These are phyloP conservation scores for Symmetrospora coprosmae DNA, from an alignment of 768 basidiomycete genomes.

Conservation along the genomic window DNA sequence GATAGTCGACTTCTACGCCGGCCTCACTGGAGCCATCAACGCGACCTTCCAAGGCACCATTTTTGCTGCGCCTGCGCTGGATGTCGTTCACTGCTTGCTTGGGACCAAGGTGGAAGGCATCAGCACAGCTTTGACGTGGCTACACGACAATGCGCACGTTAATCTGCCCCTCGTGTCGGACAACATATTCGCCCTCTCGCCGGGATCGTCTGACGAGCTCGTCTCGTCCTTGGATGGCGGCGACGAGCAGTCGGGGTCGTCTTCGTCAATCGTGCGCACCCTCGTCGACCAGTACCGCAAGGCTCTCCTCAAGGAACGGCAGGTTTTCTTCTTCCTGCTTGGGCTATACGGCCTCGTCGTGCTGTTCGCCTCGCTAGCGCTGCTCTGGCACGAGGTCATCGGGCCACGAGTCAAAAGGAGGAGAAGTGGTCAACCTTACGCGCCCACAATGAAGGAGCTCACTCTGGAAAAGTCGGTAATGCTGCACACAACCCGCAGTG, in stretches of 20 bases:
- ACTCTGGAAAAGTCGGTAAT: background rate
- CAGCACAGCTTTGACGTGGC: constrained; percentile 75
- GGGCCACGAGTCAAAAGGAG: background rate
- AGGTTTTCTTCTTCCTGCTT: background rate
- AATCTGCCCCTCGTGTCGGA: background rate
- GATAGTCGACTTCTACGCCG: constrained; percentile 69
- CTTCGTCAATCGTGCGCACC: background rate
- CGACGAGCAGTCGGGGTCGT: background rate
- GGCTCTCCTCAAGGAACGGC: constrained; percentile 1
- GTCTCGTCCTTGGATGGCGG: background rate
- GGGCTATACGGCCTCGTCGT: constrained; percentile 6
- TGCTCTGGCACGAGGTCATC: constrained; percentile 11
- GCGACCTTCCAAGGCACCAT: constrained; percentile 60
- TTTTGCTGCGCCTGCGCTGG: constrained; percentile 62
- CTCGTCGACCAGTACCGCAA: constrained; percentile 9
- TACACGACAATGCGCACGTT: constrained; percentile 46
- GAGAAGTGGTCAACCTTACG: background rate
- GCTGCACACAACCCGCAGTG: background rate
- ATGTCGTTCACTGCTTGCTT: constrained; percentile 74
- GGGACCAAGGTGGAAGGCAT: constrained; percentile 75
- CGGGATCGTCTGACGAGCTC: background rate
- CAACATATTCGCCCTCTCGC: constrained; percentile 14
- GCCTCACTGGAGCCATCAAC: constrained; percentile 63
- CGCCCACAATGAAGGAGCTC: background rate
- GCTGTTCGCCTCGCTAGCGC: background rate